Conservation (phyloP, 2,329 filamentous ascomycete species). For the Acrocalymma vagum region DNA sequence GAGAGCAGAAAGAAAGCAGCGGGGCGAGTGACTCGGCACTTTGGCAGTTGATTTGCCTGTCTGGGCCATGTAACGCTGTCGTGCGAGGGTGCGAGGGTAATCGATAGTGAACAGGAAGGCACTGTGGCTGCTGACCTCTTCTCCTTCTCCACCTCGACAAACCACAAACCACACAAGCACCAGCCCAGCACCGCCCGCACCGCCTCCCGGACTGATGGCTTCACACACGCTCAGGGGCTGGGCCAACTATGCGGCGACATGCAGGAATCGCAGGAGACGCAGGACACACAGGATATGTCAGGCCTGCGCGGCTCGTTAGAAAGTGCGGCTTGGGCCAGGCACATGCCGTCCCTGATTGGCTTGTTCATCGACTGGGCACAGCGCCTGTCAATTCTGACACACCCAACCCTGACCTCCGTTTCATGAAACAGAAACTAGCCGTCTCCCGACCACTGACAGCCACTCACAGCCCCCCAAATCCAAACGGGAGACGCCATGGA, state of each 20-base stretch:
- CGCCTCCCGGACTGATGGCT: constrained; percentile 23
- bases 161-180: constrained; percentile 8
- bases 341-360: constrained; percentile 31
- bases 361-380: constrained; percentile 15
- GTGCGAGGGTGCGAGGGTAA: not conserved
- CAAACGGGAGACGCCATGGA: constrained; percentile 32
- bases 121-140: too few species aligned
- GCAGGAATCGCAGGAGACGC: constrained; percentile 17
- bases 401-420: constrained; percentile 41
- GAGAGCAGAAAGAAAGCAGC: not conserved
- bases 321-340: constrained; percentile 28
- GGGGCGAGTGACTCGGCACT: not conserved
- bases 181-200: constrained; percentile 20
- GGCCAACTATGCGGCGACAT: constrained; percentile 23
- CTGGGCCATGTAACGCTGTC: constrained; percentile 6
- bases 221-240: constrained; percentile 13
- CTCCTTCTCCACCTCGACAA: constrained; percentile 7
- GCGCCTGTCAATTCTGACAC: constrained; percentile 40
- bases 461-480: constrained; percentile 30
- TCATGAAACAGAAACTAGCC: constrained; percentile 45
- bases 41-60: constrained; percentile 5
- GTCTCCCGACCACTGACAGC: constrained; percentile 29
- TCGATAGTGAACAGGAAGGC: too few species aligned
- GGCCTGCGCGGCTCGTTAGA: constrained; percentile 37
- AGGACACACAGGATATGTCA: constrained; percentile 11